Base-by-base conservation (phyloP, 768 basidiomycete genomes). In the Pulveroboletus sp. region DNA sequence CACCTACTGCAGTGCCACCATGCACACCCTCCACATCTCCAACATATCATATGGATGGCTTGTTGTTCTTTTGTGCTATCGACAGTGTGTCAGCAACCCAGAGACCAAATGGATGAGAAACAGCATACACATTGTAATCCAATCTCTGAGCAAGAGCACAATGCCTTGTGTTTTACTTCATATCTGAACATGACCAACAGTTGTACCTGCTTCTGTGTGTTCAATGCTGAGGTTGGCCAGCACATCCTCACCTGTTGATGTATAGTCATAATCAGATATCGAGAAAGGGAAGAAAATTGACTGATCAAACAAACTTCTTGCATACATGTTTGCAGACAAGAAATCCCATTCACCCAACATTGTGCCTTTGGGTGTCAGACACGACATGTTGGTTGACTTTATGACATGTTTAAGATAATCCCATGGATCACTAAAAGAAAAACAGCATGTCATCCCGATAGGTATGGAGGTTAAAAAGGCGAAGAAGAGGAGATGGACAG, bases 151-250 rank as follows among this genome's bases (percentile, higher is more conserved):
- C 16, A 90, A 91, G 52, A 97, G 74, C 2, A 95, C 95, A 52
- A 98, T 97, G 45, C 95, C 95, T 67, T 98, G 95, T 19, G 95
- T 97, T 73, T 98, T 97, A 64, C 90, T 93, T 49, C 95, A 81
- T 63, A 98, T 97, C 43, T 95, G 83, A 9, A 98, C 92, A 68
- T 98, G 94, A 0, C 95, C 95, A 13, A 85, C 85, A 49, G 97
- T 85, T 6, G 76, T 79, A 1, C 93, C 93, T 11, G 73, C 71
- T 47, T 92, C 88, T 36, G 87, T 85, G 59, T 87, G 79, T 65
- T 99, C 95, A 52, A 99, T 84, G 52, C 88, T 91, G 56, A 97
- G 69, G 67, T 99, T 99, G 40, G 95, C 95, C 24, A 99, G 71
- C 0, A 95, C 95, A 61, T 98, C 95, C 69, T 99, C 95, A 49